Evolutionary conservation across 177 flowering plant species (phyloP).

Genomic region (Vitis hybrid): DNA sequence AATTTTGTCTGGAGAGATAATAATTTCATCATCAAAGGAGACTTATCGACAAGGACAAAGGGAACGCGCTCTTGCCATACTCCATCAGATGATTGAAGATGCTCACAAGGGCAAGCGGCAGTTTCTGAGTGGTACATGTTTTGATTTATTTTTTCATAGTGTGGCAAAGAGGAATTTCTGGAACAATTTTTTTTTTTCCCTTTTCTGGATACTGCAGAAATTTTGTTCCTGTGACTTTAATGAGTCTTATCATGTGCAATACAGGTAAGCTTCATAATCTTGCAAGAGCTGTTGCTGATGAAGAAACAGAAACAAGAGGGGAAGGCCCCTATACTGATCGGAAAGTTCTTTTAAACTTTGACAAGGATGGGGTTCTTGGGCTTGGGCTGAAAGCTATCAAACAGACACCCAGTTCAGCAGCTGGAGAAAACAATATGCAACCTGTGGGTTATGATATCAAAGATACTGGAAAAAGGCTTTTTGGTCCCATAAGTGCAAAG

Average conservation of each 20-base stretch:
- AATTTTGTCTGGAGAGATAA: slow-evolving; percentile 62
- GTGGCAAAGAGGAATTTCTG: too few relatives aligned
- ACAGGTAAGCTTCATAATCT: slow-evolving; percentile 97
- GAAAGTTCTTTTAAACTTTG: slow-evolving; percentile 37
- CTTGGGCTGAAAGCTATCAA: slow-evolving; percentile 70
- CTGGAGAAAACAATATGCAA: slow-evolving; percentile 46
- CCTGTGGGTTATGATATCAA: slow-evolving; percentile 55
- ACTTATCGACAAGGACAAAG: slow-evolving; percentile 78
- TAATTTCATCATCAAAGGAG: slow-evolving; percentile 47
- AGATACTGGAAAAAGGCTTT: slow-evolving; percentile 74
- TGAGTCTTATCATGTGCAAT: slow-evolving; percentile 19
- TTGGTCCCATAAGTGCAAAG: slow-evolving; percentile 73
- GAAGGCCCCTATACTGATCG: slow-evolving; percentile 50
- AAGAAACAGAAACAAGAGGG: slow-evolving; percentile 65
- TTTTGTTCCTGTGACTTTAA: slow-evolving; percentile 6
- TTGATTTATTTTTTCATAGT: background rate
- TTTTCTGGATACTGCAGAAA: background rate
- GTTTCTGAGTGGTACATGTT: slow-evolving; percentile 82
- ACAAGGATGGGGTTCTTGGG: slow-evolving; percentile 80
- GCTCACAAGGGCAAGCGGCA: slow-evolving; percentile 97
- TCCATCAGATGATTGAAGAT: slow-evolving; percentile 99
- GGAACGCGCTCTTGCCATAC: slow-evolving; percentile 91
- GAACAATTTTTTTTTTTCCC: background rate
- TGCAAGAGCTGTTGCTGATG: slow-evolving; percentile 97
- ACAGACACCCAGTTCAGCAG: slow-evolving; percentile 36